Percentiles rank a stretch among this genome's conserved stretches.
phyloP scores from a whole-genome alignment of 495 filamentous ascomycete species.

The Tuber aestivum region DNA sequence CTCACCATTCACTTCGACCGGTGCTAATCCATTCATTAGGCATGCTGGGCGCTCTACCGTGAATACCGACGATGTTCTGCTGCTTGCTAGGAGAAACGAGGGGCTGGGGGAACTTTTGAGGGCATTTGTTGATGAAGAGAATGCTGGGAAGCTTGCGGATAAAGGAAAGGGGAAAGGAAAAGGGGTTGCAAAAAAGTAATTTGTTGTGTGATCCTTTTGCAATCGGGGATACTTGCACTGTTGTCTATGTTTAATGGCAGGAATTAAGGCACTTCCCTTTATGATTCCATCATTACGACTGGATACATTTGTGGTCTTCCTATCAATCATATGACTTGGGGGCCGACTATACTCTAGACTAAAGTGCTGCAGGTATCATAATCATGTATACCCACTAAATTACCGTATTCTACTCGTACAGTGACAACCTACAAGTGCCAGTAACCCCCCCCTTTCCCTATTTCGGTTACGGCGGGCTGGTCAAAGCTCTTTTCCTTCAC shows the following conservation, averaged over 20 bases:
- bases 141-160: slow-evolving; percentile 44
- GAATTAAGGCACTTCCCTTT: not conserved
- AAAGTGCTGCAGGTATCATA: no score
- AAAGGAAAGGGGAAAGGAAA: slow-evolving; percentile 16
- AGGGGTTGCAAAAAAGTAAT: slow-evolving; percentile 10
- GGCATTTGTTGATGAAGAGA: slow-evolving; percentile 58
- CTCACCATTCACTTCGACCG: not conserved
- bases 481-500: no score
- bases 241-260: not conserved
- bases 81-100: slow-evolving; percentile 79
- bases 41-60: slow-evolving; percentile 81
- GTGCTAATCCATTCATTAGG: slow-evolving; percentile 38
- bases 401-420: no score
- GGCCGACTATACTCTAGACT: no score
- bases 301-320: no score
- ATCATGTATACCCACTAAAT: no score
- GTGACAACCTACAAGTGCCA: no score
- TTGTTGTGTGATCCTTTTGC: not conserved
- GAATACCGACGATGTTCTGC: slow-evolving; percentile 76
- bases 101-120: slow-evolving; percentile 69
- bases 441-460: no score
- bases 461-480: no score
- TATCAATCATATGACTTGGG: no score
- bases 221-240: not conserved
- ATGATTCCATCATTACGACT: not conserved